Evolutionary conservation across 179 eudicot genomes (phyloP).

Genomic region (Actinidia arguta): DNA sequence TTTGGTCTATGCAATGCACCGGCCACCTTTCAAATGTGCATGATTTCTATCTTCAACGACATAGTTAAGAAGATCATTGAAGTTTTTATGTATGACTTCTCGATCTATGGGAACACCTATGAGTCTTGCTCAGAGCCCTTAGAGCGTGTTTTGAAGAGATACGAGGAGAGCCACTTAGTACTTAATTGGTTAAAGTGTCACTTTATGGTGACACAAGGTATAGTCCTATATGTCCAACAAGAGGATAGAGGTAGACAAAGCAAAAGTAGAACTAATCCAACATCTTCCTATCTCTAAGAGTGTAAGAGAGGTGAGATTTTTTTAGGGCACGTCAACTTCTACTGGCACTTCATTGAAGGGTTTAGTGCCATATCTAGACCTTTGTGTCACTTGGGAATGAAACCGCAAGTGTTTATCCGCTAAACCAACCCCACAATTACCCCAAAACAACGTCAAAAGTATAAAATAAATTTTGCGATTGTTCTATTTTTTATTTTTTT

Average conservation of each 20-base stretch:
- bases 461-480: too few relatives aligned
- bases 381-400: neutral
- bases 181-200: neutral
- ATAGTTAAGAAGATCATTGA: neutral
- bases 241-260: neutral
- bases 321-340: neutral
- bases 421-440: too few relatives aligned
- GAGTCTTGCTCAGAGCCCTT: neutral
- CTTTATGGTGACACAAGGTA: neutral
- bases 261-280: neutral
- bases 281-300: neutral
- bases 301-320: neutral
- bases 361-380: neutral
- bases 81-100: neutral
- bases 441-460: too few relatives aligned
- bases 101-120: neutral
- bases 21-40: neutral
- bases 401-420: too few relatives aligned
- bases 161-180: neutral
- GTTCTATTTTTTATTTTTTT: too few relatives aligned
- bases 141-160: neutral
- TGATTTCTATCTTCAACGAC: neutral
- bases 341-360: neutral
- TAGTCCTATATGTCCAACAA: neutral
- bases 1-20: neutral